Conservation (phyloP, 805 yeast species). For the Hanseniaspora lachancei region DNA sequence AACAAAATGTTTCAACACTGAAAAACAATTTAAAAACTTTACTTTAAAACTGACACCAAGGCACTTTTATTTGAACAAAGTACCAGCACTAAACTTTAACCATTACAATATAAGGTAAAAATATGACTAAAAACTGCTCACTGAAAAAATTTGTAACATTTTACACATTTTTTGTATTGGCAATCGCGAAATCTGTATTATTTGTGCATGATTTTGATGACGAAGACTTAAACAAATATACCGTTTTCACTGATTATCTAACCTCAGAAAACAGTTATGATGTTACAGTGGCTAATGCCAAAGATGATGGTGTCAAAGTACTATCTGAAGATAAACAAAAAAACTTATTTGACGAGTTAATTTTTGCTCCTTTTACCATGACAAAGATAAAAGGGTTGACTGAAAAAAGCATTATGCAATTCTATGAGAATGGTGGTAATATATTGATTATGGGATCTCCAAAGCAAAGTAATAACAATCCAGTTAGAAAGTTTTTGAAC, state of each 20-base stretch:
- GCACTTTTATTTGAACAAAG: too few relatives aligned
- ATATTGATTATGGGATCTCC: conserved; percentile 50
- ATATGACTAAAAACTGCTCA: not conserved
- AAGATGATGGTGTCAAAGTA: conserved; percentile 13
- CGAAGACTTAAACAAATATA: conserved; percentile 25
- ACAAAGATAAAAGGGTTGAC: conserved; percentile 34
- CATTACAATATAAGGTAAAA: not conserved
- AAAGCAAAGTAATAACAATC: conserved; percentile 38
- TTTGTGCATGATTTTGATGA: conserved; percentile 23
- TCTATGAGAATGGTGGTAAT: conserved; percentile 59
- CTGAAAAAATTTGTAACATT: not conserved
- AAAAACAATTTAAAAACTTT: too few relatives aligned
- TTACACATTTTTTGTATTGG: conserved; percentile 10
- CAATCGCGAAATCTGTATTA: conserved; percentile 21
- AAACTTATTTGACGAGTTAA: conserved; percentile 40
- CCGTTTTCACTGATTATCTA: conserved; percentile 12
- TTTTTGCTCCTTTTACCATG: conserved; percentile 40
- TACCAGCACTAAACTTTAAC: not conserved
- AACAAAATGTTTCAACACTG: not conserved
- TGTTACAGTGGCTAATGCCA: conserved; percentile 21
- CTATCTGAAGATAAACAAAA: conserved; percentile 27
- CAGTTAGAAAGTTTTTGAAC: conserved; percentile 51
- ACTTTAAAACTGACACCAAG: too few relatives aligned
- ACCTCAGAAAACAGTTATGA: conserved; percentile 17
- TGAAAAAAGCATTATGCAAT: conserved; percentile 38